Conservation (phyloP, 257 asterid genomes). For the Forsythia suspensa region DNA sequence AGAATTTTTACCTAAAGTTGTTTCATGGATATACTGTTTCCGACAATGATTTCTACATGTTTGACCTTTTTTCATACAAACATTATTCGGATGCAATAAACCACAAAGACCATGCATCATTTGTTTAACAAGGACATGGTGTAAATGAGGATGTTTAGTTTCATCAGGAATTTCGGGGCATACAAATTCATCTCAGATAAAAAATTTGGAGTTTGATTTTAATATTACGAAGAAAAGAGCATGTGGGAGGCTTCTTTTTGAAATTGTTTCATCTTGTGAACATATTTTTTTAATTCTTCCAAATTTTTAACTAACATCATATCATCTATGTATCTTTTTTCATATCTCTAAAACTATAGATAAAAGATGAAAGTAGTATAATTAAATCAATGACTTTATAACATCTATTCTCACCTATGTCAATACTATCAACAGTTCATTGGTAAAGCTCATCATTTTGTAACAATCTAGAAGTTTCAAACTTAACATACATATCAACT, state of each 20-base stretch:
- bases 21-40: too few species aligned
- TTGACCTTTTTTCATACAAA: not conserved
- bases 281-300: not conserved
- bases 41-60: not conserved
- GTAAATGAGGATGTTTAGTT: not conserved
- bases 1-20: too few species aligned
- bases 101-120: slow-evolving; percentile 18
- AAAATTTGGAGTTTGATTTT: not conserved
- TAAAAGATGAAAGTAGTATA: not conserved
- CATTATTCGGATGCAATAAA: not conserved
- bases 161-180: not conserved
- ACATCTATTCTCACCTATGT: not conserved
- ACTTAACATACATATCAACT: not conserved
- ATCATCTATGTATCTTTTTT: not conserved
- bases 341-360: not conserved
- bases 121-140: not conserved
- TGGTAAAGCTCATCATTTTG: not conserved
- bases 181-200: not conserved
- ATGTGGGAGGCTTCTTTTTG: not conserved
- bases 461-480: not conserved
- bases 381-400: too few species aligned
- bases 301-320: not conserved
- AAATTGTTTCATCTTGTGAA: not conserved
- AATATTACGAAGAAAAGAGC: not conserved
- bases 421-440: not conserved